These are phyloP conservation scores for Cotoneaster glaucophyllus DNA, from an alignment of 306 rosid species.

Conservation along the genomic window DNA sequence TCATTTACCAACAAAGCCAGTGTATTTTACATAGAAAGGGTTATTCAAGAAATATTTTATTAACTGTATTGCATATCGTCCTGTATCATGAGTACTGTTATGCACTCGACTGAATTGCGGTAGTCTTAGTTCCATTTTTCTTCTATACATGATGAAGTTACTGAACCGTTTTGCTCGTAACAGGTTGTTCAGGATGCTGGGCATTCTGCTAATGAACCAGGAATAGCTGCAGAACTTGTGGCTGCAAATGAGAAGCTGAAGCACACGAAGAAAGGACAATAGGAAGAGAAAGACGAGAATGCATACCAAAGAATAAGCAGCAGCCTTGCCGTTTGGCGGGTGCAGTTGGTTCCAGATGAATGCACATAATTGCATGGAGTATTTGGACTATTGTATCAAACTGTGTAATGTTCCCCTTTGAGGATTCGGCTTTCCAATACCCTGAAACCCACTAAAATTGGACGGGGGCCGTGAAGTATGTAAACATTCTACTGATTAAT, in stretches of 20 bases:
- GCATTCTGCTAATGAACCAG: slow-evolving; percentile 91
- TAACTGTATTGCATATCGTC: not conserved
- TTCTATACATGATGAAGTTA: not conserved
- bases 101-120: not conserved
- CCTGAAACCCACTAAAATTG: not conserved
- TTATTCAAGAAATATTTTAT: not conserved
- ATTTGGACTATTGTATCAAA: not conserved
- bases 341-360: not conserved
- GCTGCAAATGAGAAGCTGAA: slow-evolving; percentile 85
- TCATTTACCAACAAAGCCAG: not conserved
- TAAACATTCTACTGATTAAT: not conserved
- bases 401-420: not conserved
- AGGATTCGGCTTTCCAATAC: not conserved
- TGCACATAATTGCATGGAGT: not conserved
- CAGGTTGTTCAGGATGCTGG: slow-evolving; percentile 88
- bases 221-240: slow-evolving; percentile 86
- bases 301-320: not conserved
- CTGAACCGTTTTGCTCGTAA: slow-evolving; percentile 14
- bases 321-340: not conserved
- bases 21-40: not conserved
- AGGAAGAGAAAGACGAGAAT: not conserved
- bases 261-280: slow-evolving; percentile 31
- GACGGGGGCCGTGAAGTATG: not conserved
- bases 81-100: not conserved
- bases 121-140: not conserved